phyloP scores from a whole-genome alignment of 1,284 basidiomycete species.

The Sporisorium sorghi region DNA sequence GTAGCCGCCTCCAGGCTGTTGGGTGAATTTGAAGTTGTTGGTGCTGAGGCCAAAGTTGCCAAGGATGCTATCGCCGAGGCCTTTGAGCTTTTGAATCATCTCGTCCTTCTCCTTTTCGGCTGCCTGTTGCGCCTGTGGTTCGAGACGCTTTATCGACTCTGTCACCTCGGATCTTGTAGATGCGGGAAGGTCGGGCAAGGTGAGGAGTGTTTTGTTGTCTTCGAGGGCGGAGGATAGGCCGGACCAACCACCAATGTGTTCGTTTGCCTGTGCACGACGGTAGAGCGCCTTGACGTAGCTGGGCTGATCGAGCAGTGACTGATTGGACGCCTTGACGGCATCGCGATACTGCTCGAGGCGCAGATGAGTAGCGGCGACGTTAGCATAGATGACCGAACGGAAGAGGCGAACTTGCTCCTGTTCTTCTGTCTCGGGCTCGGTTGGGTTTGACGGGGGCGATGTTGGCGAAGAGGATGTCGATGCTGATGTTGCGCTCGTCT shows the following conservation, averaged over 20 bases:
- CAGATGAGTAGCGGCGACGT: slow-evolving; percentile 82
- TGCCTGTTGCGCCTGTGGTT: slow-evolving; percentile 78
- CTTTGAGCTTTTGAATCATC: slow-evolving; percentile 92
- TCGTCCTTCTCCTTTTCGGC: slow-evolving; percentile 90
- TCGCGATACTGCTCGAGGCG: slow-evolving; percentile 75
- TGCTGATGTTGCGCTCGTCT: neutral
- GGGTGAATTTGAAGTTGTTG: slow-evolving; percentile 86
- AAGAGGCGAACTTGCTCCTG: slow-evolving; percentile 35
- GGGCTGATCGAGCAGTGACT: slow-evolving; percentile 83
- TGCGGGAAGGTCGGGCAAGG: slow-evolving; percentile 75
- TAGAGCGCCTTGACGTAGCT: slow-evolving; percentile 87
- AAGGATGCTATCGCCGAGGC: slow-evolving; percentile 88
- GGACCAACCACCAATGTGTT: slow-evolving; percentile 82
- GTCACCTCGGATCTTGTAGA: slow-evolving; percentile 70
- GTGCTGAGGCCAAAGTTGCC: slow-evolving; percentile 69
- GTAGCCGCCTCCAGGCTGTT: slow-evolving; percentile 83
- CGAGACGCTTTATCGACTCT: slow-evolving; percentile 57
- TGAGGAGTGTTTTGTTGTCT: slow-evolving; percentile 76
- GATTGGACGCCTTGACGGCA: slow-evolving; percentile 80
- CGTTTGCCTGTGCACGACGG: slow-evolving; percentile 85
- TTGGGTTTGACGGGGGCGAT: neutral
- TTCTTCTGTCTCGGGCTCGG: slow-evolving; percentile 30
- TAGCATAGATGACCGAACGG: slow-evolving; percentile 74
- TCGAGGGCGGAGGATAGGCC: slow-evolving; percentile 83
- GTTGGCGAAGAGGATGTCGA: neutral